Base-by-base conservation (phyloP, 2,329 filamentous ascomycete genomes). In the Pseudogymnoascus sp. region DNA sequence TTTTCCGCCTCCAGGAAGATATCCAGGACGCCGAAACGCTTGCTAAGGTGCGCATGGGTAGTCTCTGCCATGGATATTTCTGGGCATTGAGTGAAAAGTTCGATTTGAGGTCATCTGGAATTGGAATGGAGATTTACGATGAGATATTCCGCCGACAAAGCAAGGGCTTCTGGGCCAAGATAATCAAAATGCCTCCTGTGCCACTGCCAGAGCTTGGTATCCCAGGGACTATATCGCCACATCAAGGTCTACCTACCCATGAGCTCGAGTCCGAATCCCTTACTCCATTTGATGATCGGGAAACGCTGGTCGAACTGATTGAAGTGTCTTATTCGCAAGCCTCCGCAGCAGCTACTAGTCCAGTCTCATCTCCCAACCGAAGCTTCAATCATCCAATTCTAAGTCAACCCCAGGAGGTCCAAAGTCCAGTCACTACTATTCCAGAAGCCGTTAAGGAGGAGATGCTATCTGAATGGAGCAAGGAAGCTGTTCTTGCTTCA, bases 51-150 rank as follows among this genome's bases (percentile, higher is more conserved):
- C 88, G 90, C 46, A 80, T 96, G 46, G 91, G 90, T 31, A 92
- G 89, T 71, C 78, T 97, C 63, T 90, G 93, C 60, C 90, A 96
- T 71, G 93, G 91, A 7, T 97, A 97, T 74, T 86, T 97, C 64
- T 93, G 90, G 88, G 84, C 85, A 0, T 73, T 97, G 65, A 86
- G 84, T 4, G 88, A 93, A 64, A 87, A 85, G 63, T 93, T 96
- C 66, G 84, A 90, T 53, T 88, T 96, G 66, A 88, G 93, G 62
- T 80, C 81, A 5, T 87, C 89, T 0, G 79, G 81, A 0, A 81
- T 90, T 16, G 92, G 91, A 6, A 82, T 82, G 61, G 85, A 86
- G 6, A 86, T 97, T 36, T 83, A 88, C 62, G 86, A 84, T 64
- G 93, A 96, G 73, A 89, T 97, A 64, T 80, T 83, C 10, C 83